These are phyloP conservation scores for Brachypodium distachyon DNA, from an alignment of 202 grass and related monocot species.

Conservation along the genomic window DNA sequence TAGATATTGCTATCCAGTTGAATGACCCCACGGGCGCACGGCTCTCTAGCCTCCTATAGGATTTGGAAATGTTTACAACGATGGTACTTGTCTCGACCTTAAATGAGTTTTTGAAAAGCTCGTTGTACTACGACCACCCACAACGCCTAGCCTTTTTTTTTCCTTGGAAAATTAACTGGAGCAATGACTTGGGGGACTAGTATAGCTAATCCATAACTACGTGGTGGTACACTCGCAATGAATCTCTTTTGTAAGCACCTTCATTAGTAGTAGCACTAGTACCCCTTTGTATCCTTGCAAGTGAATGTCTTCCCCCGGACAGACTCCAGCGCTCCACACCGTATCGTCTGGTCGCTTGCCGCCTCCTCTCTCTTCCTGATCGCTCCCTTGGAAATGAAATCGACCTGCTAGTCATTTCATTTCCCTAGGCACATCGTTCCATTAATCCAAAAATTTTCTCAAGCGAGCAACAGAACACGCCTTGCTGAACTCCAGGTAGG, in stretches of 20 bases:
- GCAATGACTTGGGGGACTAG: background rate
- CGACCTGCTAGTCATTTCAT: no score
- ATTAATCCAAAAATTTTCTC: no score
- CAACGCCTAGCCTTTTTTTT: background rate
- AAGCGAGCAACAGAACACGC: background rate
- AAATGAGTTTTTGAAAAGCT: background rate
- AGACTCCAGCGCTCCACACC: background rate
- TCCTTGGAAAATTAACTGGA: background rate
- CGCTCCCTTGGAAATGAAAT: background rate
- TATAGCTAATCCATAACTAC: background rate
- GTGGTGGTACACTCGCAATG: background rate
- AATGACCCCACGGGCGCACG: background rate
- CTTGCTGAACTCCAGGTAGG: background rate
- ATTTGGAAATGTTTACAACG: background rate
- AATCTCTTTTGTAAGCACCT: constrained; percentile 7
- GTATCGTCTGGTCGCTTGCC: background rate
- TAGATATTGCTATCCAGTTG: background rate
- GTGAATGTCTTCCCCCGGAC: constrained; percentile 16
- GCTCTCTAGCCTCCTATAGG: background rate
- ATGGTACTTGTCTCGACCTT: background rate
- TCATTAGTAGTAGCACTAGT: background rate
- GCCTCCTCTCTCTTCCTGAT: no score
- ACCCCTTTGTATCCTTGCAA: constrained; percentile 16
- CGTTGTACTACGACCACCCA: background rate
- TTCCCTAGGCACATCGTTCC: background rate